These are phyloP conservation scores for Fusarium sp. DNA, from an alignment of 2,329 filamentous ascomycete species.

Conservation along the genomic window DNA sequence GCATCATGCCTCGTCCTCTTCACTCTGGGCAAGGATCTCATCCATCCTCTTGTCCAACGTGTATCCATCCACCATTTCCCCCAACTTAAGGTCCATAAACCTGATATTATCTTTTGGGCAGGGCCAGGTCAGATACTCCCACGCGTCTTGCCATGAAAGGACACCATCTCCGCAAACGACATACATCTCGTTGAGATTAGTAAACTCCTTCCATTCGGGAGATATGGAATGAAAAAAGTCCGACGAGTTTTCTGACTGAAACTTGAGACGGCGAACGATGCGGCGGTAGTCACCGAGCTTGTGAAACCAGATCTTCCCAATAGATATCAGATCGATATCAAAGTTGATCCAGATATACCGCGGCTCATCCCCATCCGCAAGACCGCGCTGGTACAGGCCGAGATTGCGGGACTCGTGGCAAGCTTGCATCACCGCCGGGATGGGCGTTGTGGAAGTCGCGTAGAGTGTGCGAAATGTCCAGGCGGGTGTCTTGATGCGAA, in stretches of 20 bases:
- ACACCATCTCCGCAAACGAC: background rate
- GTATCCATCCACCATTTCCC: background rate
- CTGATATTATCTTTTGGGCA: background rate
- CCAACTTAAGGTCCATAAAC: background rate
- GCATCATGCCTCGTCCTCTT: no score
- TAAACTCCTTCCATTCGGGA: background rate
- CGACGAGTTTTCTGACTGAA: background rate
- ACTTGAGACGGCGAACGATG: background rate
- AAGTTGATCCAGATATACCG: conserved; percentile 9
- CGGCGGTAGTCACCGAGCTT: background rate
- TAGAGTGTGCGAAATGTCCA: background rate
- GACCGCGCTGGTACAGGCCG: background rate
- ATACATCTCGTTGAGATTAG: background rate
- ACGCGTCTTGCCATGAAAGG: background rate
- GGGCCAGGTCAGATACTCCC: background rate
- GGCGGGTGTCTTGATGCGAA: background rate
- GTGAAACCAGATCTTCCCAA: background rate
- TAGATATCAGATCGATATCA: background rate
- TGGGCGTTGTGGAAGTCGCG: background rate
- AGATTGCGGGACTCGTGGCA: conserved; percentile 8
- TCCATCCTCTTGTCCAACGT: background rate
- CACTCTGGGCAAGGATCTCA: background rate
- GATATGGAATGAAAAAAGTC: background rate
- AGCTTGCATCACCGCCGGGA: background rate
- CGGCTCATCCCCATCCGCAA: background rate